phyloP scores from a whole-genome alignment of 495 filamentous ascomycete species.

The Hapsidospora chrysogenum region DNA sequence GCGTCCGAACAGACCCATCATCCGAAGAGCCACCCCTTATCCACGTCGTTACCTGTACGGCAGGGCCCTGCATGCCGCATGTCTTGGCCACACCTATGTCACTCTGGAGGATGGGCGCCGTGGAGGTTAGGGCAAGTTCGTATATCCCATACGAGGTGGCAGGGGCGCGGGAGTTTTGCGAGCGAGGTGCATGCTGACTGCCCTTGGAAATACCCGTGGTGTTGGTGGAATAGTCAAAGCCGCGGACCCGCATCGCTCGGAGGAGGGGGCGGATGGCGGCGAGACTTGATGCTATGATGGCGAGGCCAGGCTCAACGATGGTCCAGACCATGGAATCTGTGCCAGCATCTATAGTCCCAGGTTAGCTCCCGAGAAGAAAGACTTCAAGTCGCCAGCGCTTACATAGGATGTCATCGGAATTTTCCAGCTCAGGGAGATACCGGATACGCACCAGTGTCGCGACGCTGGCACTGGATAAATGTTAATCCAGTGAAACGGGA shows the following conservation, averaged over 20 bases:
- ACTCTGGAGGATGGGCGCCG: no score
- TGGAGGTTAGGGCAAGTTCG: no score
- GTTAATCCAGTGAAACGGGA: neutral
- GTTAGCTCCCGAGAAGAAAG: neutral
- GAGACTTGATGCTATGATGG: slow-evolving; percentile 21
- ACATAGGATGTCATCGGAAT: slow-evolving; percentile 18
- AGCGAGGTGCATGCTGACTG: no score
- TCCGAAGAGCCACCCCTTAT: no score
- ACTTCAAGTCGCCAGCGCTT: slow-evolving; percentile 4
- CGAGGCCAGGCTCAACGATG: slow-evolving; percentile 23
- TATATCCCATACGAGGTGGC: no score
- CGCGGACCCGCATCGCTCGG: slow-evolving; percentile 14
- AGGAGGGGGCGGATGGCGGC: slow-evolving; percentile 24
- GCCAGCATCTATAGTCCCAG: slow-evolving; percentile 10
- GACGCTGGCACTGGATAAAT: slow-evolving; percentile 16
- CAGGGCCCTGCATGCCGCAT: no score
- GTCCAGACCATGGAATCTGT: slow-evolving; percentile 27
- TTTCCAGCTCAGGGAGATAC: slow-evolving; percentile 17
- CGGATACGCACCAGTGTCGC: slow-evolving; percentile 22
- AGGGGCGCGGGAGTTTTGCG: no score
- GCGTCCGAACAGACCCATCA: no score
- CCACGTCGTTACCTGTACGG: no score
- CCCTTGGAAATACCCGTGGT: no score
- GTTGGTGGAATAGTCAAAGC: slow-evolving; percentile 12
- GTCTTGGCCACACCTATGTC: no score